Conservation (phyloP, 345 rosid genomes). For the Pugionium dolabratum region DNA sequence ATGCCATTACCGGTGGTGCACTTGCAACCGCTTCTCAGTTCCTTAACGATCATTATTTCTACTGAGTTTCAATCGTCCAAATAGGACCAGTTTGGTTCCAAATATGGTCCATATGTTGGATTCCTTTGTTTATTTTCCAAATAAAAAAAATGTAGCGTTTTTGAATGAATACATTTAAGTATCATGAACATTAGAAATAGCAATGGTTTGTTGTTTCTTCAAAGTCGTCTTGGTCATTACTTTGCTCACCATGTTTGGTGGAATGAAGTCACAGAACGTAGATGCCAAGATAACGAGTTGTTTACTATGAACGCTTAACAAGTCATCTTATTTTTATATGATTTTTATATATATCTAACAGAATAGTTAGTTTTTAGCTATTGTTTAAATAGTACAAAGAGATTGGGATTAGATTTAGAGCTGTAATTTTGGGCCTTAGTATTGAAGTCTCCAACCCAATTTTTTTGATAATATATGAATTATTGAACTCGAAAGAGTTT, state of each 20-base stretch:
- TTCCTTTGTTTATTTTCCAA: constrained; percentile 24
- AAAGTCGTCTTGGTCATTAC: neutral
- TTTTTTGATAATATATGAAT: no score
- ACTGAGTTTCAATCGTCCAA: constrained; percentile 26
- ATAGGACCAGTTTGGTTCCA: constrained; percentile 6
- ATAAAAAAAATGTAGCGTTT: constrained; percentile 19
- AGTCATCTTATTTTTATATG: no score
- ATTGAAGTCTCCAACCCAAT: neutral
- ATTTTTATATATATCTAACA: no score
- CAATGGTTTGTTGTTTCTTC: constrained; percentile 6
- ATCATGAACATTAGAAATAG: constrained; percentile 8
- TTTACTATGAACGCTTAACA: neutral
- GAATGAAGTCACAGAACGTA: neutral
- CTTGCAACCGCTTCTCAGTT: constrained; percentile 81
- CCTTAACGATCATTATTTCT: constrained; percentile 52
- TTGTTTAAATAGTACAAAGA: no score
- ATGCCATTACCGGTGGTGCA: constrained; percentile 78
- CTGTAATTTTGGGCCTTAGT: neutral
- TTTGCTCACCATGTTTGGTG: constrained; percentile 4
- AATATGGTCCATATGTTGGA: constrained; percentile 12
- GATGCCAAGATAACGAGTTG: neutral
- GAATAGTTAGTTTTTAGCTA: no score
- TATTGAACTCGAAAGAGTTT: no score
- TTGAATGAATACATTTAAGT: constrained; percentile 18
- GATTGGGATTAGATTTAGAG: neutral